Evolutionary conservation across 1,139 yeast species (phyloP).

Genomic region (Lodderomyces jiufengensis): DNA sequence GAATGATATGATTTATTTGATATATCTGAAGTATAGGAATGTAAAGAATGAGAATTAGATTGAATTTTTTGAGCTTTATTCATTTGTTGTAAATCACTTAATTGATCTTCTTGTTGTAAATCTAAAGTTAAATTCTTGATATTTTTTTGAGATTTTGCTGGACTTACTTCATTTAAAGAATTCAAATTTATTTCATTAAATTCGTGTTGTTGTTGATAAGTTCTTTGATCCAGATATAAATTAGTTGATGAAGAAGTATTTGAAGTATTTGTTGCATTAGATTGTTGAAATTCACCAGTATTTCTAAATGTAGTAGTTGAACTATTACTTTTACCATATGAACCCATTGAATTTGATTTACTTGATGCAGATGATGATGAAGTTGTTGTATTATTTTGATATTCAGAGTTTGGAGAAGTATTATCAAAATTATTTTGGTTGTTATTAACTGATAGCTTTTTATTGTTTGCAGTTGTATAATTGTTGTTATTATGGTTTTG

Average conservation of each 20-base stretch:
- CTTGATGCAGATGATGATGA: slow-evolving; percentile 8
- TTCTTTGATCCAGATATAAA: background rate
- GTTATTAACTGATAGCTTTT: background rate
- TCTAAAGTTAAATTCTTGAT: slow-evolving; percentile 30
- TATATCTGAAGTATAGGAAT: slow-evolving; percentile 1
- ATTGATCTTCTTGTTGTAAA: slow-evolving; percentile 13
- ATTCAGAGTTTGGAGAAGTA: background rate
- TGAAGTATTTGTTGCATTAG: slow-evolving; percentile 3
- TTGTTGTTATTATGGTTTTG: background rate
- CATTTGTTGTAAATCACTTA: background rate
- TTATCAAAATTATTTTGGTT: background rate
- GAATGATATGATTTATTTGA: slow-evolving; percentile 1
- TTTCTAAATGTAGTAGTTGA: slow-evolving; percentile 7
- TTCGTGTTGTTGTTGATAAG: background rate
- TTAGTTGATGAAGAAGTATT: slow-evolving; percentile 4
- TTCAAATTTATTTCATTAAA: background rate
- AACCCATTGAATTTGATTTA: slow-evolving; percentile 9
- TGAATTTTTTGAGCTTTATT: background rate
- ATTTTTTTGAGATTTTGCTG: slow-evolving; percentile 18
- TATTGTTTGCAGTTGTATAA: background rate
- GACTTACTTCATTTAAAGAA: background rate
- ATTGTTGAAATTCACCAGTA: slow-evolving; percentile 6
- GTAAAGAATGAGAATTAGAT: slow-evolving; percentile 4
- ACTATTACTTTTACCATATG: slow-evolving; percentile 8
- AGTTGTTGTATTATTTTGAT: background rate